These are phyloP conservation scores for Wickerhamiella alocasiicola DNA, from an alignment of 805 yeast species.

Conservation along the genomic window DNA sequence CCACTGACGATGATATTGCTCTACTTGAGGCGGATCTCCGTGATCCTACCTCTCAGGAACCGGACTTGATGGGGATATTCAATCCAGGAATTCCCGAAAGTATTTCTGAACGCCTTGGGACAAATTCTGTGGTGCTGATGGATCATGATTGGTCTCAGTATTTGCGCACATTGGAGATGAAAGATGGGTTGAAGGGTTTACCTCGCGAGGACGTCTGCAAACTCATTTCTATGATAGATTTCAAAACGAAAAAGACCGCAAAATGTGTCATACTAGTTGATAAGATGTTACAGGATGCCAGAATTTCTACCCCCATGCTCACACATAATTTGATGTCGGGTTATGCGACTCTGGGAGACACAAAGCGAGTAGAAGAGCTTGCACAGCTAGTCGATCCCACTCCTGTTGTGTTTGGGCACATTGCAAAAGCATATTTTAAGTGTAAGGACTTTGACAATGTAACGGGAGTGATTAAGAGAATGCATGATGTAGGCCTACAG, in stretches of 20 bases:
- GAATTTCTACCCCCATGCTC: slow-evolving; percentile 15
- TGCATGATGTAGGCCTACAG: slow-evolving; percentile 20
- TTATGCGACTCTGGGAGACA: slow-evolving; percentile 24
- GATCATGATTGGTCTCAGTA: background rate
- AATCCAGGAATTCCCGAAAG: background rate
- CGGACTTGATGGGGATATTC: background rate
- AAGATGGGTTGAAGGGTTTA: slow-evolving; percentile 19
- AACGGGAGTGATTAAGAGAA: slow-evolving; percentile 17
- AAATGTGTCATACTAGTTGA: slow-evolving; percentile 16
- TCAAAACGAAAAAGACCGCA: slow-evolving; percentile 17
- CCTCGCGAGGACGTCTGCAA: slow-evolving; percentile 19
- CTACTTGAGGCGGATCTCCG: slow-evolving; percentile 16
- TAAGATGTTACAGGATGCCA: slow-evolving; percentile 19
- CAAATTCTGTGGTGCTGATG: background rate
- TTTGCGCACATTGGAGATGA: background rate
- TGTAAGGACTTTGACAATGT: slow-evolving; percentile 20
- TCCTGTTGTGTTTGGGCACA: slow-evolving; percentile 24
- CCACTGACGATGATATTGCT: slow-evolving; percentile 14
- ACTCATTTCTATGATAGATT: slow-evolving; percentile 23
- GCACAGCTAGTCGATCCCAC: slow-evolving; percentile 20
- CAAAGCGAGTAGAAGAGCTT: slow-evolving; percentile 19
- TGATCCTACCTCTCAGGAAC: slow-evolving; percentile 2
- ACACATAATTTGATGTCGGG: slow-evolving; percentile 25
- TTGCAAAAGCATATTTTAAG: slow-evolving; percentile 25
- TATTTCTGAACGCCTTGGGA: background rate